Base-by-base conservation (phyloP, 2,329 filamentous ascomycete genomes). In the Fusarium sp. region DNA sequence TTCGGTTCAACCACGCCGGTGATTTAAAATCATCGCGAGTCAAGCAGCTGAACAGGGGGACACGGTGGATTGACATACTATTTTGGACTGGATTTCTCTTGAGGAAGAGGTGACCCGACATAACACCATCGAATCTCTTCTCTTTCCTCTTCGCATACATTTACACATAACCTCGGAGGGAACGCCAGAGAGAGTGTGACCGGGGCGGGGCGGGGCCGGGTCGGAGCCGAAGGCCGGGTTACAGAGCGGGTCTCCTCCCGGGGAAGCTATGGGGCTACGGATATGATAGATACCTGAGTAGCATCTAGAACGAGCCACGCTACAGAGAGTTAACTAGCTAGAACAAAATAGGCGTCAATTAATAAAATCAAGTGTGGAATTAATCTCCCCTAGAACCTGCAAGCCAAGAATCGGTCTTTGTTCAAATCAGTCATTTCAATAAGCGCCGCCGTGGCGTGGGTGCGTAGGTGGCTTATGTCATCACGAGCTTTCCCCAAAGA, bases 391-490 rank as follows among this genome's bases (percentile, higher is more conserved):
- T 11, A 8, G 10, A 33, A 24, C 9, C 52, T 11, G 14, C 29
- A 57, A 57, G 52, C 29, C 52, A 57, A 59, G 33, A 37, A 29
- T n/a, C 16, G 6, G 27, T 14, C 37, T 37, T 41, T 57, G 61
- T 16, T n/a, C 31, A 29, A 22, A 50, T 65, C 39, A 59, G 20
- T 27, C 4, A 37, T 61, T 64, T 37, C 39, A 68, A 29, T 63
- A 35, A 37, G 13, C 58, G 39, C 39, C 35, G 39, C 54, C 39
- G 9, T 7, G 24, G 8, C 9, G 24, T 14, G 18, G 5, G 13
- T 35, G 31, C 9, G 22, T 48, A 27, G 5, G 54, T 20, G 14
- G 76, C 76, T 78, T 78, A 78, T 62, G 75, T 78, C 74, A 78
- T 78, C 77, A 64, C 6, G 16, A 69, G 56, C 72, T 72, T 76